phyloP scores from a whole-genome alignment of 306 rosid species.

The Cucumis sativus region Cucumber_9930_V3 NC_026658.2:14873501-14874000 shows the following conservation, averaged over 20 bases:
- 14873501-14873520: slow-evolving; percentile 21
- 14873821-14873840: slow-evolving; percentile 48
- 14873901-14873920: no score
- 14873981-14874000: neutral
- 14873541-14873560: no score
- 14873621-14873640: slow-evolving; percentile 34
- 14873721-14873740: slow-evolving; percentile 50
- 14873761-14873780: slow-evolving; percentile 74
- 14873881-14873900: slow-evolving; percentile 33
- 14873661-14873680: slow-evolving; percentile 31
- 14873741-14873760: slow-evolving; percentile 67
- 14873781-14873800: slow-evolving; percentile 74
- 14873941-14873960: neutral
- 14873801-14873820: slow-evolving; percentile 46
- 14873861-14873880: slow-evolving; percentile 27
- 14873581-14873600: no score
- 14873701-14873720: slow-evolving; percentile 23
- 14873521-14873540: no score
- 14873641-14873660: slow-evolving; percentile 68
- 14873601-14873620: neutral
- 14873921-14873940: no score
- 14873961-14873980: neutral
- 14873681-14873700: slow-evolving; percentile 43
- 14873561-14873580: no score
- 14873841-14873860: slow-evolving; percentile 63